Evolutionary conservation across 2,329 filamentous ascomycete species (phyloP).

Genomic region (Blastomyces gilchristii): DNA sequence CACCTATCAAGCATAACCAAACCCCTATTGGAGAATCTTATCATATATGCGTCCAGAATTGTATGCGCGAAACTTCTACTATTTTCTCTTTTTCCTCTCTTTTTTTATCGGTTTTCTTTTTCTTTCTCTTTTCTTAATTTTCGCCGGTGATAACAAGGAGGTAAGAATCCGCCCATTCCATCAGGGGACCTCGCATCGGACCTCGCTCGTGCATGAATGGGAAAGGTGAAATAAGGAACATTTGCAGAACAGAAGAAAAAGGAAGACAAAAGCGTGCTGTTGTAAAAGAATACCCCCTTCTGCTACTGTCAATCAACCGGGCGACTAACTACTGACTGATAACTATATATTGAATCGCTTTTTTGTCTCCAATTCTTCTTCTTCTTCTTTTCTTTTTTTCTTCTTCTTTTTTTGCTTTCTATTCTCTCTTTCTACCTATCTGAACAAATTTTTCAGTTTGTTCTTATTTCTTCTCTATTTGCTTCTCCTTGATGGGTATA

Average conservation of each 20-base stretch:
- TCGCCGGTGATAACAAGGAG: constrained; percentile 1
- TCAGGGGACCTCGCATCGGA: not conserved
- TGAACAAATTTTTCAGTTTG: too few relatives aligned
- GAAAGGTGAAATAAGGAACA: not conserved
- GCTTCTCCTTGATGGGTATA: not conserved
- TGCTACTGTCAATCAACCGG: not conserved
- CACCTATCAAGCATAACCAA: not conserved
- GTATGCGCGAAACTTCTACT: constrained; percentile 3
- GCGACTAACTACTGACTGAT: constrained; percentile 1
- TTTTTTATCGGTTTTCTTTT: too few relatives aligned
- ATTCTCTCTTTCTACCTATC: not conserved
- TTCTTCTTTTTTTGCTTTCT: not conserved
- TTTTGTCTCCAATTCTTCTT: not conserved
- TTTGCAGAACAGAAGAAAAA: too few relatives aligned
- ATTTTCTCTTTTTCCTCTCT: too few relatives aligned
- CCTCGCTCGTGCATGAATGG: constrained; percentile 10
- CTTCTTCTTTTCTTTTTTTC: not conserved
- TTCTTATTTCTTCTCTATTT: too few relatives aligned
- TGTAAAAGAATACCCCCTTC: constrained; percentile 2
- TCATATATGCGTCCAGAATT: constrained; percentile 7
- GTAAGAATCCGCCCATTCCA: constrained; percentile 6
- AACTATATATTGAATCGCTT: constrained; percentile 7
- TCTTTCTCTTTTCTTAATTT: not conserved
- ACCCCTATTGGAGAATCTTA: constrained; percentile 1
- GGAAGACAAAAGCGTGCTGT: constrained; percentile 2